Base-by-base conservation (phyloP, 83 land plant genomes). In the Picea mariana region DNA sequence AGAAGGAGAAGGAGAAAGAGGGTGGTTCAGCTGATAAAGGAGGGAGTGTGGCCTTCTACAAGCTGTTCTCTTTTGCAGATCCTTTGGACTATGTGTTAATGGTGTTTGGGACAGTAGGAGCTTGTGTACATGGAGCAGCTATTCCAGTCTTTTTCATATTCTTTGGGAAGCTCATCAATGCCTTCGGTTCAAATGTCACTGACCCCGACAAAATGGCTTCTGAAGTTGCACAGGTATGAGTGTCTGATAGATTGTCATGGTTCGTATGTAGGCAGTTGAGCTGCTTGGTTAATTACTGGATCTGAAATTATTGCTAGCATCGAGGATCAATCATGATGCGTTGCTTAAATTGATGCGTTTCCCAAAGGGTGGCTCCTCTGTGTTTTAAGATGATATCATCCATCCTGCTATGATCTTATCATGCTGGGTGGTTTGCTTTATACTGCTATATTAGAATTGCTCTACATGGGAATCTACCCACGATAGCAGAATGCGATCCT, bases 131-230 rank as follows among this genome's bases (percentile, higher is more conserved):
- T 65, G 98, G 98, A 6, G 93, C 91, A 52, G 81, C 96, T 6
- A 79, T 93, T 62, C 96, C 96, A 31, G 87, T 93, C 31, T 95
- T 93, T 89, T 89, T 93, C 61, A 34, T 93, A 21, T 87, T 91
- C 80, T 93, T 95, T 81, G 98, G 94, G 3, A 82, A 83, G 17
- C 85, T 95, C 81, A 90, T 95, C 66, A 87, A 95, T 77, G 87
- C 91, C 59, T 84, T 95, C 55, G 98, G 96, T 60, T 64, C 79
- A 52, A n/a, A 76, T 20, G 62, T 86, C 20, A 34, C 13, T 5
- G 59, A 90, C 68, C 85, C 89, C 38, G 44, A 66, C 18, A 49
- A 42, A 40, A 26, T 89, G 81, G 64, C 89, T n/a, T 62, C 78
- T 11, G 59, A 78, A 42, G 87, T 89, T 34, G 85, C 89, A 34